These are phyloP conservation scores for Nepenthes gracilis DNA, from an alignment of 148 eudicot genomes.

Conservation along the genomic window DNA sequence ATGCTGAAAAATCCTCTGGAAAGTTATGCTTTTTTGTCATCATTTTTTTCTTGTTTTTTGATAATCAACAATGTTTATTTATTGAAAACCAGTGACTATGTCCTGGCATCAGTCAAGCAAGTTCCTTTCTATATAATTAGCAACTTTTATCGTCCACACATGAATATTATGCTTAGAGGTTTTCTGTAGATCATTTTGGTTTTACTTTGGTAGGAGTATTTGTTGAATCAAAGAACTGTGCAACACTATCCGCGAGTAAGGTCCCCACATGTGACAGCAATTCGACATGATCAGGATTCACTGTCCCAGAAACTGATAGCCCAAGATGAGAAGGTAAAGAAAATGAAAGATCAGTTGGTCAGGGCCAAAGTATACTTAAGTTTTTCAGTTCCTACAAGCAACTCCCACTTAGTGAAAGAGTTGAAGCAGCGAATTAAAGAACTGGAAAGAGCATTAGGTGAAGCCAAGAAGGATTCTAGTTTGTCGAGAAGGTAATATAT, in stretches of 20 bases:
- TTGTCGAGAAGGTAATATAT: constrained; percentile 46
- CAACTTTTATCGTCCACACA: not conserved
- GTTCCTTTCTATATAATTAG: no score
- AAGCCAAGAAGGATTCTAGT: constrained; percentile 49
- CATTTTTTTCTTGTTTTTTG: no score
- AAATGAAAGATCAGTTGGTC: constrained; percentile 80
- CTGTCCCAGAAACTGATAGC: constrained; percentile 16
- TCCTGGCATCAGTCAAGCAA: no score
- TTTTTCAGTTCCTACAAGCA: constrained; percentile 42
- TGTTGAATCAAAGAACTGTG: constrained; percentile 12
- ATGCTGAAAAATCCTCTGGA: no score
- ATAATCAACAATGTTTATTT: no score
- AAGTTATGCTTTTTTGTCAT: no score
- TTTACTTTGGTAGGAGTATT: constrained; percentile 18
- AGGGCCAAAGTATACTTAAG: constrained; percentile 81
- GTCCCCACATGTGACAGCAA: constrained; percentile 6
- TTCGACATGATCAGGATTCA: constrained; percentile 15
- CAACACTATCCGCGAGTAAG: constrained; percentile 14
- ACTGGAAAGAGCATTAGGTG: constrained; percentile 57
- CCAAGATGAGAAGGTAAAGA: constrained; percentile 51
- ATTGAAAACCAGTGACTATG: no score
- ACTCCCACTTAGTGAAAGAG: constrained; percentile 69
- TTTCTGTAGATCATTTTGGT: constrained; percentile 3
- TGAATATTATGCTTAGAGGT: not conserved
- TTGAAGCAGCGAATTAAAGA: constrained; percentile 69